Evolutionary conservation across 306 rosid genomes (phyloP).

Genomic region (Malus sieversii): DNA sequence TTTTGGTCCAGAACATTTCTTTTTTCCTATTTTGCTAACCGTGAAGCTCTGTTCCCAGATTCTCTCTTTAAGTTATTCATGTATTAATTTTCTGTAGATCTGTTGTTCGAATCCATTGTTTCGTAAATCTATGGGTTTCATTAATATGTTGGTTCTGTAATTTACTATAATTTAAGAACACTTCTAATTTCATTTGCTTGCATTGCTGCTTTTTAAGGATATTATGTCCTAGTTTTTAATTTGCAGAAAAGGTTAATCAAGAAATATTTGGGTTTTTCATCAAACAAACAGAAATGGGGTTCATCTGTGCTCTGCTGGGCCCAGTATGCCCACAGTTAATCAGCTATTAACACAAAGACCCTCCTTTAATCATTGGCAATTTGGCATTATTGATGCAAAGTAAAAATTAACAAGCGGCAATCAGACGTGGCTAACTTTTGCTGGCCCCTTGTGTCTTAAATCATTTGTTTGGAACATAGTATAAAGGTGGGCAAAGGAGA

Average conservation of each 20-base stretch:
- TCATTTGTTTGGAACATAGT: constrained; percentile 13
- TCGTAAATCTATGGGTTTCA: constrained; percentile 32
- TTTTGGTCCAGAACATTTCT: background rate
- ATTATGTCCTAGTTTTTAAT: background rate
- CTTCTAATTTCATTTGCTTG: constrained; percentile 1
- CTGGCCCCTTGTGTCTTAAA: constrained; percentile 23
- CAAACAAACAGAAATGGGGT: background rate
- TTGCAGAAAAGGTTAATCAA: background rate
- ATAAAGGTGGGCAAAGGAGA: constrained; percentile 29
- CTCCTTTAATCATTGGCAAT: background rate
- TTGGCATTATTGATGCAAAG: background rate
- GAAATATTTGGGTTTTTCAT: background rate
- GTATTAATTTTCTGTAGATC: constrained; percentile 11
- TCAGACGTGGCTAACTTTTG: constrained; percentile 2
- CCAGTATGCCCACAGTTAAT: background rate
- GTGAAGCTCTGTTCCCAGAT: background rate
- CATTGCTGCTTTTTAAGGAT: constrained; percentile 3
- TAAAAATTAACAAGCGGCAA: background rate
- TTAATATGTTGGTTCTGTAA: background rate
- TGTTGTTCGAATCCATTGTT: constrained; percentile 7
- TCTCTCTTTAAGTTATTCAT: constrained; percentile 5
- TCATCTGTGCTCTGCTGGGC: constrained; percentile 5
- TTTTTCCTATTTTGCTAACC: background rate
- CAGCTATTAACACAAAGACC: background rate
- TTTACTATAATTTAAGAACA: constrained; percentile 7